Percentiles rank a stretch among this genome's conserved stretches.
phyloP scores from a whole-genome alignment of 371 early-diverging fungal genomes.

The Vairimorpha ceranae region DNA sequence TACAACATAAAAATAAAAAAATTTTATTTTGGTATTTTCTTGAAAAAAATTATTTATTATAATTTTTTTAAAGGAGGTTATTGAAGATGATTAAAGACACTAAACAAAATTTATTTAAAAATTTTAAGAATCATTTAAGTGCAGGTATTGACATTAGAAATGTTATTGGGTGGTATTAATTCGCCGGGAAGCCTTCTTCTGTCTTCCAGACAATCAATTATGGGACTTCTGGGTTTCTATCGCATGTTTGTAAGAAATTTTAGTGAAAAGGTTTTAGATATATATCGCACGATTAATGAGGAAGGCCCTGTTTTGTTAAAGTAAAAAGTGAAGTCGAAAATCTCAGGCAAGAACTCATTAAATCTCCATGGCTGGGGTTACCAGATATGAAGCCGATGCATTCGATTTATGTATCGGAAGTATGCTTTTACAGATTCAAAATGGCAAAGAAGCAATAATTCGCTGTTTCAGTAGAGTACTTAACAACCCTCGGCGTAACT shows the following conservation, averaged over 20 bases:
- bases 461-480: background rate
- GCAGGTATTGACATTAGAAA: no score
- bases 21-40: no score
- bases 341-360: background rate
- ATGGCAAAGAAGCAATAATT: background rate
- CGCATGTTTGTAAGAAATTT: background rate
- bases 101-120: no score
- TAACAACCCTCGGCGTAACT: slow-evolving; percentile 1
- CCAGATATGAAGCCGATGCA: slow-evolving; percentile 31
- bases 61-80: no score
- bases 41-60: no score
- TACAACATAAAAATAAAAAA: no score
- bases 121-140: no score
- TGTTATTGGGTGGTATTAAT: no score
- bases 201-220: no score
- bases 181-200: no score
- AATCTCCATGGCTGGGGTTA: background rate
- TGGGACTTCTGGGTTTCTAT: background rate
- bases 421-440: background rate
- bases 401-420: slow-evolving; percentile 29
- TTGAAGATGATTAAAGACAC: no score
- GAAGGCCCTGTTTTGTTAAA: background rate
- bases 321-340: background rate
- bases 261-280: background rate
- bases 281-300: background rate